A percentile compares a stretch with the other conserved stretches of the same genome.
These are phyloP conservation scores for Lodderomyces margitis DNA, from an alignment of 1,139 yeast species.

Conservation along the genomic window DNA sequence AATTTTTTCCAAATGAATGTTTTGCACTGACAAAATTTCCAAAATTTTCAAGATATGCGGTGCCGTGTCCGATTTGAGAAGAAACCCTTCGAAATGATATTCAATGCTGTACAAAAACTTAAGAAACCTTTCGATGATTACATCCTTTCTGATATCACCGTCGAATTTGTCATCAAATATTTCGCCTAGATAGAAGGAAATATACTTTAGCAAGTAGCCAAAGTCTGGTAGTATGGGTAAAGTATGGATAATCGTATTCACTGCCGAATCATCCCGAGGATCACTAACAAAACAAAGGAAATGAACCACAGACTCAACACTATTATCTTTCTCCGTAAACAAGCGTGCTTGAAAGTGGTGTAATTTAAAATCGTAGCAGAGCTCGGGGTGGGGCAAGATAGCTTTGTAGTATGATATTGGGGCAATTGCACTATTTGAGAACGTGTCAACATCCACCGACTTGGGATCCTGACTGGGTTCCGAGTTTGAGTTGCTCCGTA, in stretches of 20 bases:
- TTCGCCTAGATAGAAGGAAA: conserved; percentile 23
- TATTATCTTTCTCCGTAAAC: conserved; percentile 16
- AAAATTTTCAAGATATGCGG: conserved; percentile 37
- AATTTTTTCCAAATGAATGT: conserved; percentile 10
- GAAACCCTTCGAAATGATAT: conserved; percentile 38
- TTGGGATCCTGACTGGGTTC: background rate
- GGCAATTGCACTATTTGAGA: conserved; percentile 16
- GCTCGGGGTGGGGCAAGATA: conserved; percentile 61
- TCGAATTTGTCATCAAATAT: conserved; percentile 22
- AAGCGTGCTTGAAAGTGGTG: conserved; percentile 25
- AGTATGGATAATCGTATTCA: conserved; percentile 49
- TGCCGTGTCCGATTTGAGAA: conserved; percentile 40
- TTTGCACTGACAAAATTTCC: conserved; percentile 24
- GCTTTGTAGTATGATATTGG: conserved; percentile 29
- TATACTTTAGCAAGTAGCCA: conserved; percentile 45
- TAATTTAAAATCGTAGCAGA: conserved; percentile 48
- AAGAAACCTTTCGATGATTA: conserved; percentile 44
- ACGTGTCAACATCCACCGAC: background rate
- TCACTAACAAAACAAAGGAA: conserved; percentile 53
- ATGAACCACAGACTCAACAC: conserved; percentile 74
- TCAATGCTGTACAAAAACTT: conserved; percentile 30
- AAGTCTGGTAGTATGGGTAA: conserved; percentile 69
- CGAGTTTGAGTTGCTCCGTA: background rate
- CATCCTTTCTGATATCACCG: conserved; percentile 21
- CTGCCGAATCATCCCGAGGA: conserved; percentile 19